Evolutionary conservation across 345 rosid species (phyloP), one percentile per base, ranked within the genome.

Genomic region (Populus simonii): DNA sequence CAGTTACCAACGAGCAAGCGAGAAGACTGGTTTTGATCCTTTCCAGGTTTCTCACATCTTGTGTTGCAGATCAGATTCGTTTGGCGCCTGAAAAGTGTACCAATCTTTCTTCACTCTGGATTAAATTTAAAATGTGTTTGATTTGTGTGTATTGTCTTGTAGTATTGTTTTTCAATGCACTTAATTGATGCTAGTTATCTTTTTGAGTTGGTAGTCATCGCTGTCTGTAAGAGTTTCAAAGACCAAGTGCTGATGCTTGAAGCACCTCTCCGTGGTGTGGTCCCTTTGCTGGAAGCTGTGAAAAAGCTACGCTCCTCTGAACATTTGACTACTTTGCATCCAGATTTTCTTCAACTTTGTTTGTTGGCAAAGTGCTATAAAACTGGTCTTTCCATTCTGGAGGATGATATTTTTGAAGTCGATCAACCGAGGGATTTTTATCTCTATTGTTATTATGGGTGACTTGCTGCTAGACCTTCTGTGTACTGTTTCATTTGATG

Each of bases 401-500:
- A 88, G 84, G 97, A 96, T 85, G 92, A 94, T 79, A 89, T 91
- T 78, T 82, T 89, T 75, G 99, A 96, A 84, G 86, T 96, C 85
- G 96, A 90, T 83, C 95, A 87, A 78, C 99, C 97, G 13, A 92
- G 90, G 75, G 97, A 94, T 79, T 80, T 91, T 86, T 96, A 88
- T 80, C 95, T 92, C 80, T 96, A 92, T 79, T 91, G 97, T 79
- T 96, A 93, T 76, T 96, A 96, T 74, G 98, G 98, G 99, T 93
- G 51, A 70, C 92, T 83, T 76, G 68, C 74, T 67, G 63, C 73
- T 51, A 4, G 67, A 63, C 59, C 71, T 29, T 47, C 55, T 76
- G 20, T 36, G 67, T 33, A 66, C 45, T 29, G 15, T 72, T 51
- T 51, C 36, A 49, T 49, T 17, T 67, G 43, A 23, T 29, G 36